phyloP scores from a whole-genome alignment of 805 yeast species.

The Spathaspora sp. region DNA sequence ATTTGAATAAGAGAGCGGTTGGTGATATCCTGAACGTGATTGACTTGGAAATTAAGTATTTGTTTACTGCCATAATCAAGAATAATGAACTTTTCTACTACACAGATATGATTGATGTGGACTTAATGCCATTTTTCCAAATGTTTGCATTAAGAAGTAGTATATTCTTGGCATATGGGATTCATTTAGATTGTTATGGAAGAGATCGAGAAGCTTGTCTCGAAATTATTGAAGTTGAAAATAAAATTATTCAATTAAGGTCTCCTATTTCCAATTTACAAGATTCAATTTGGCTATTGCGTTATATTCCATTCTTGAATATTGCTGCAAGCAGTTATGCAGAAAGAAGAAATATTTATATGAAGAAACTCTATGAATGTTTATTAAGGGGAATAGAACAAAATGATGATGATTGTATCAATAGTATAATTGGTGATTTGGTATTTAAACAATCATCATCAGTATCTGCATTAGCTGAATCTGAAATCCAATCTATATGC shows the following conservation, averaged over 20 bases:
- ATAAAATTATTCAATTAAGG: conserved; percentile 50
- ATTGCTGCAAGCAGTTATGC: conserved; percentile 21
- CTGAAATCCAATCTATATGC: conserved; percentile 58
- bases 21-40: conserved; percentile 29
- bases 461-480: conserved; percentile 9
- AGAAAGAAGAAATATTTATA: conserved; percentile 45
- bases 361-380: conserved; percentile 28
- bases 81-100: neutral
- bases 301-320: conserved; percentile 22
- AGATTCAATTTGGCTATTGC: conserved; percentile 50
- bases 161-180: conserved; percentile 50
- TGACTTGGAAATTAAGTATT: conserved; percentile 30
- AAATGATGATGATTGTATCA: conserved; percentile 19
- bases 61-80: conserved; percentile 14
- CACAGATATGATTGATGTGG: conserved; percentile 25
- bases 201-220: conserved; percentile 38
- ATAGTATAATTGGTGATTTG: conserved; percentile 32
- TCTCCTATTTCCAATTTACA: conserved; percentile 54
- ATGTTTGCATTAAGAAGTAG: conserved; percentile 51
- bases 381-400: conserved; percentile 15
- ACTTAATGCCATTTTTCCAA: conserved; percentile 42
- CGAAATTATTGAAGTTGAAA: conserved; percentile 54
- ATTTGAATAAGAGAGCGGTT: conserved; percentile 37
- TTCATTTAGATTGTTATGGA: conserved; percentile 39
- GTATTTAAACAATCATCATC: neutral